Evolutionary conservation across 768 basidiomycete species (phyloP), one percentile per base, ranked within the genome.

Genomic region (Boletus rubescentipes): DNA sequence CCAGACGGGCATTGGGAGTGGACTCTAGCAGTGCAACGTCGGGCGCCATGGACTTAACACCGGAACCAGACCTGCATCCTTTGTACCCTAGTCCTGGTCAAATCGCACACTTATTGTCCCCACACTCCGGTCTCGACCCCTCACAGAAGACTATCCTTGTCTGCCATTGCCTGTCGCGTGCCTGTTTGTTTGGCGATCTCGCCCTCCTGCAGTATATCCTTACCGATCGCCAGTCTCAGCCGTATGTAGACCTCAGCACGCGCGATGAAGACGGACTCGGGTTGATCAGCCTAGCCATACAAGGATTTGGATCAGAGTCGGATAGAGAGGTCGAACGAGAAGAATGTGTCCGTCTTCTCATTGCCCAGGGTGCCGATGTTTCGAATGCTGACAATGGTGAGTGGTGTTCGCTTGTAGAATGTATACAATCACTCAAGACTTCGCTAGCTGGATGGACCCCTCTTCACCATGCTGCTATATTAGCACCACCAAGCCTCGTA

Each of bases 361-460:
- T 91, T 12, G 77, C 83, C 42, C 89, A 89, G 68, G 91, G 93
- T 39, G 87, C 89, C 21, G 81, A 89, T 65, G 71, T 89, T 39
- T 72, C 72, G 43, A 55, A 61, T 35, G 73, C 81, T 39, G 91
- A 93, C 69, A 77, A 86, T 61, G 80, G 89, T 88, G 59, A 39
- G 79, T 69, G 23, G 29, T 38, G 39, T 51, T 57, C 31, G 20
- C 37, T 40, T 5, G 26, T 46, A 12, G 29, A 52, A 30, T 30
- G n/a, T 30, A 21, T 51, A 20, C 31, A 35, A 39, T 48, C 51
- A 35, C 29, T 59, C 53, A 56, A 38, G 31, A 38, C 4, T 41
- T 43, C 56, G 42, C 53, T 62, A 97, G 94, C 83, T 55, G 95
- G 96, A 32, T 98, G 97, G 97, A 93, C 92, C 10, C 86, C 95